Percentiles rank a stretch among this genome's conserved stretches.
Conservation (phyloP, 202 grass and related monocot species). For the Panicum virgatum region DNA sequence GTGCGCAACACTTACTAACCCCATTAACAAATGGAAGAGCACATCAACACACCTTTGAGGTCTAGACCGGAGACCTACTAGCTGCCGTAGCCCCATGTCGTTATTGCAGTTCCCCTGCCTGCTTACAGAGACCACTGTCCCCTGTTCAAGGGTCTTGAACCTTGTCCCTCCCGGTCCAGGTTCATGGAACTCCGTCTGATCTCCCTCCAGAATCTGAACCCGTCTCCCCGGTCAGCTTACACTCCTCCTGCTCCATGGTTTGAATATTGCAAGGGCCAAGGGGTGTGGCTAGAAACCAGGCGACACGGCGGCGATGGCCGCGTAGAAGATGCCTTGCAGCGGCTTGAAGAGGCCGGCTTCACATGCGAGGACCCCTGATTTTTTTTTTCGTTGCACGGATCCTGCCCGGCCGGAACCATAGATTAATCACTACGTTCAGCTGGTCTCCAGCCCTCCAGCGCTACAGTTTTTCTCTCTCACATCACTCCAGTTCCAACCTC, state of each 20-base stretch:
- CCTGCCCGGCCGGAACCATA: constrained; percentile 25
- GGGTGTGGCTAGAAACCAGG: background rate
- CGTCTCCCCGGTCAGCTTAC: constrained; percentile 41
- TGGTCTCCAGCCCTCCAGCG: too few species aligned
- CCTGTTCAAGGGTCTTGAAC: constrained; percentile 29
- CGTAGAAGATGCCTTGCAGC: constrained; percentile 25
- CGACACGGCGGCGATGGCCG: background rate
- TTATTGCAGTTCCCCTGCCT: constrained; percentile 29
- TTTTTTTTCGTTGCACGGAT: constrained; percentile 8
- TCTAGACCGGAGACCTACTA: background rate
- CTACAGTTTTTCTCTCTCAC: too few species aligned
- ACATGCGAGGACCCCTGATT: constrained; percentile 37
- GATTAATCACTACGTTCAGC: too few species aligned
- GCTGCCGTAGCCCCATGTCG: constrained; percentile 14
- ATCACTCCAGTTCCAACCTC: too few species aligned
- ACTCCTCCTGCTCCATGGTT: constrained; percentile 38
- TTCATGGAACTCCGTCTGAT: constrained; percentile 39
- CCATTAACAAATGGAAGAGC: constrained; percentile 28
- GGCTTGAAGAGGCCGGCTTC: constrained; percentile 24
- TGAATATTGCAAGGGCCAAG: constrained; percentile 58
- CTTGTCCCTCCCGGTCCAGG: constrained; percentile 28
- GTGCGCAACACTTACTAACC: background rate
- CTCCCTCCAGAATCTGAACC: constrained; percentile 37
- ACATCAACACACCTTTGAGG: background rate
- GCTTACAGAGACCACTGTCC: constrained; percentile 43